Evolutionary conservation across 2,329 filamentous ascomycete genomes (phyloP).

Genomic region (Lasiodiplodia sp.): DNA sequence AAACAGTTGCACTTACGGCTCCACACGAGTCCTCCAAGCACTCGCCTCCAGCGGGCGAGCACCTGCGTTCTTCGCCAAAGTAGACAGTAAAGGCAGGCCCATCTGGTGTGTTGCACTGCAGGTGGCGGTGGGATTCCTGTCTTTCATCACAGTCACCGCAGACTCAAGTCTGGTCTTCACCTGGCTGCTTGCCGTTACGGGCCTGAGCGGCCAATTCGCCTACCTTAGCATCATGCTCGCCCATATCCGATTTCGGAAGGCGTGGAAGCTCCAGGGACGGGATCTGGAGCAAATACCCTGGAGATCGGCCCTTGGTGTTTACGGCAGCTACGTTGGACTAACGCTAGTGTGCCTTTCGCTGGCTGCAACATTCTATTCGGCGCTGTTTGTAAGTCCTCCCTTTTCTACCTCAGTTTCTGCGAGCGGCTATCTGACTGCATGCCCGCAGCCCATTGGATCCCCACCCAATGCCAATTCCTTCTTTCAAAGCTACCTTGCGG

Average conservation of each 20-base stretch:
- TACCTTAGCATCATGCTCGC: constrained; percentile 72
- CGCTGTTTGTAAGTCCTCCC: neutral
- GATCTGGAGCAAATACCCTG: constrained; percentile 78
- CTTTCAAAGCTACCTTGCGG: constrained; percentile 74
- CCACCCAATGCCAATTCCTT: constrained; percentile 65
- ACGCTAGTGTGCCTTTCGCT: neutral
- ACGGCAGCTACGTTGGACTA: constrained; percentile 76
- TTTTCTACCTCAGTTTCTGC: constrained; percentile 74
- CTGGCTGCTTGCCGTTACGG: constrained; percentile 73
- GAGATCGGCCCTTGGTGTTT: constrained; percentile 74
- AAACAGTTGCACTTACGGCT: constrained; percentile 87
- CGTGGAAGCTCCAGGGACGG: constrained; percentile 65
- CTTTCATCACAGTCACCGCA: constrained; percentile 60
- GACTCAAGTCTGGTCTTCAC: constrained; percentile 57
- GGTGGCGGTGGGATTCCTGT: constrained; percentile 61
- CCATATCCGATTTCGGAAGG: constrained; percentile 68
- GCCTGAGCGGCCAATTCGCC: constrained; percentile 74
- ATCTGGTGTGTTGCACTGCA: constrained; percentile 59
- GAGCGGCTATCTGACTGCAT: constrained; percentile 37
- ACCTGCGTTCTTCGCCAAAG: constrained; percentile 62
- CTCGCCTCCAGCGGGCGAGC: constrained; percentile 75
- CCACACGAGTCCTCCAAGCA: constrained; percentile 83
- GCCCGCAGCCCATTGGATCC: constrained; percentile 55
- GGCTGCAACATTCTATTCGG: constrained; percentile 4
- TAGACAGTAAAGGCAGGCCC: constrained; percentile 65